These are phyloP conservation scores for Lichtheimia ramosa DNA, from an alignment of 371 early-diverging fungal species.

Conservation along the genomic window DNA sequence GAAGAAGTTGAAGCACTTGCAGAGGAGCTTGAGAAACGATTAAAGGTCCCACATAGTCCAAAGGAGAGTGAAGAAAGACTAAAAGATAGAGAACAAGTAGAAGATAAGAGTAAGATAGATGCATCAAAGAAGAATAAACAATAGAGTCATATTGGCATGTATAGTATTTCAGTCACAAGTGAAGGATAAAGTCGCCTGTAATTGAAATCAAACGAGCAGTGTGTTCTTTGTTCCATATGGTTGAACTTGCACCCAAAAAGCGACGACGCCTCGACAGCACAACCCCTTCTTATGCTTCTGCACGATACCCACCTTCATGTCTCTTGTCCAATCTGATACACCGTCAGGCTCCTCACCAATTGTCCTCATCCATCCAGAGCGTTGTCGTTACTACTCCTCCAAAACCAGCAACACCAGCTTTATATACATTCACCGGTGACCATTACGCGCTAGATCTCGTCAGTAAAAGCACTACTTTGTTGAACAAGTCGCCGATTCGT, in stretches of 20 bases:
- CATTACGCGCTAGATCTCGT: slow-evolving; percentile 21
- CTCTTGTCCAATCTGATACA: slow-evolving; percentile 27
- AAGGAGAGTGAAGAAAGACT: slow-evolving; percentile 2
- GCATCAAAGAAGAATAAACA: too few relatives aligned
- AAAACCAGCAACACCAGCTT: slow-evolving; percentile 22
- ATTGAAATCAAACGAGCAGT: too few relatives aligned
- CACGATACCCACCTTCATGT: slow-evolving; percentile 21
- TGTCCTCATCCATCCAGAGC: slow-evolving; percentile 32
- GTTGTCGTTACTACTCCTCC: slow-evolving; percentile 27
- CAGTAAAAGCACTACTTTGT: slow-evolving; percentile 2
- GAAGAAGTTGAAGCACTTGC: slow-evolving; percentile 29
- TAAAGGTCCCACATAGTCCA: slow-evolving; percentile 17
- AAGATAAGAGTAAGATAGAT: too few relatives aligned
- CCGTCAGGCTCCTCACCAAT: slow-evolving; percentile 29
- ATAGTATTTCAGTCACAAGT: too few relatives aligned
- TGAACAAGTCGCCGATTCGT: slow-evolving; percentile 26
- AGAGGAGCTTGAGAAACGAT: slow-evolving; percentile 33
- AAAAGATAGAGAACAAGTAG: background rate
- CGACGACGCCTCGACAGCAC: slow-evolving; percentile 14
- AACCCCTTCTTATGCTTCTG: slow-evolving; percentile 1
- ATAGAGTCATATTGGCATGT: too few relatives aligned
- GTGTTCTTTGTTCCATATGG: background rate
- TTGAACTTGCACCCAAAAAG: slow-evolving; percentile 11
- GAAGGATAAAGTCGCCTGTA: too few relatives aligned
- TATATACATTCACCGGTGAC: slow-evolving; percentile 35